Base-by-base conservation (phyloP, 768 basidiomycete species). In the Rhodotorula diobovata region DNA sequence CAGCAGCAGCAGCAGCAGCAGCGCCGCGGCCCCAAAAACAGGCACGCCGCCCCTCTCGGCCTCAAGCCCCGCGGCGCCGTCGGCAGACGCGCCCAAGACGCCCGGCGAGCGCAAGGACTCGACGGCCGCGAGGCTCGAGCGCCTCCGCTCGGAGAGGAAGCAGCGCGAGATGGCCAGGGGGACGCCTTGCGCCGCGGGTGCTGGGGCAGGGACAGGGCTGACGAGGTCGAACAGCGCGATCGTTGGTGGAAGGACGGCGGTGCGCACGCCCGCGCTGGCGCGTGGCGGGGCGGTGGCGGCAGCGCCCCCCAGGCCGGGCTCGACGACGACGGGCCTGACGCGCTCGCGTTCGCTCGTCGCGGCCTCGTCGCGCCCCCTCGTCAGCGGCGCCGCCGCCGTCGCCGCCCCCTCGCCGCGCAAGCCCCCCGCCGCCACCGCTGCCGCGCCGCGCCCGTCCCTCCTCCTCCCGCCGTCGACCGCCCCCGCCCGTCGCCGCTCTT, bases 71-170 rank as follows among this genome's bases (percentile, higher is more conserved):
- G n/a, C n/a, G n/a, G n/a, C n/a, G n/a, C n/a, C n/a, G n/a, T n/a
- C n/a, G n/a, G n/a, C n/a, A n/a, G 57, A 28, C 15, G 39, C 18
- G 4, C 32, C 66, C 2, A 59, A 39, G 23, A 71, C 70, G 4
- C 70, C 70, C 0, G 70, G 70, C 43, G 70, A 71, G 51, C 60
- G 70, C 32, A 71, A 71, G 43, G 70, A 67, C 30, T 60, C 70
- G 56, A 71, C 70, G 11, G 48, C 50, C 2, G 66, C 57, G 0
- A 46, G 61, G 8, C 61, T 71, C 39, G 70, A 67, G 18, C 54
- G 70, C 0, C 56, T 71, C 46, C 54, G 63, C 14, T 2, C 15
- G 14, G 65, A 66, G 53, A 55, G 70, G 6, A 37, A 54, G 43
- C 15, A 34, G 50, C 54, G 70, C 25, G 65, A 71, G 48, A n/a